Base-by-base conservation (phyloP, 2,329 filamentous ascomycete genomes). In the Alternaria gaisen region DNA sequence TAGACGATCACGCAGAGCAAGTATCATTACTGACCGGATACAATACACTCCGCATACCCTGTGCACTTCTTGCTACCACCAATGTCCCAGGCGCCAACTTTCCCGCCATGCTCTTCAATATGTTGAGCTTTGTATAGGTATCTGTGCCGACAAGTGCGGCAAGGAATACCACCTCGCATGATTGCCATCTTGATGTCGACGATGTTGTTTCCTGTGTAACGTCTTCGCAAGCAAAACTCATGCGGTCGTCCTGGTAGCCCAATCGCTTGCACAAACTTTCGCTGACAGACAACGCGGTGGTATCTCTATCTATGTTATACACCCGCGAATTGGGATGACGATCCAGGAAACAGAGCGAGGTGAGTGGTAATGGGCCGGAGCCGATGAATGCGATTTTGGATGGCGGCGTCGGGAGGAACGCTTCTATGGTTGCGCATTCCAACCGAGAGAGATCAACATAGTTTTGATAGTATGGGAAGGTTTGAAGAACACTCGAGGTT, bases 391-490 rank as follows among this genome's bases (percentile, higher is more conserved):
- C 81, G 18, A 85, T 74, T 7, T 68, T 77, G 1, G 58, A 60
- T 0, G 79, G 77, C 2, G n/a, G 7, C 16, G 63, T 42, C 1
- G 62, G 62, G 16, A 76, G 66, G 18, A 80, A 80, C 4, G 80
- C 75, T 12, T 72, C 61, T 5, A 85, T 72, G 9, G 80, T 76
- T 24, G 74, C 74, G 24, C 83, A 75, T 68, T 86, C 84, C 40
- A 85, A 75, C 14, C 77, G 77, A 0, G 82, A 80, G 28, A 86
- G 78, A 22, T 83, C 80, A 34, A 81, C 61, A 66, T 86, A 86
- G 70, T 85, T 85, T 9, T 72, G 57, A 66, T 81, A 79, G 71
- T 86, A 86, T 1, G 83, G 82, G 61, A 86, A 86, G 3, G 58
- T 38, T 69, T 32, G 60, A 9, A 53, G 55, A n/a, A 41, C 7